A percentile compares a stretch with the other conserved stretches of the same genome.
phyloP scores from a whole-genome alignment of 768 basidiomycete species.

The Russula sp. region DNA sequence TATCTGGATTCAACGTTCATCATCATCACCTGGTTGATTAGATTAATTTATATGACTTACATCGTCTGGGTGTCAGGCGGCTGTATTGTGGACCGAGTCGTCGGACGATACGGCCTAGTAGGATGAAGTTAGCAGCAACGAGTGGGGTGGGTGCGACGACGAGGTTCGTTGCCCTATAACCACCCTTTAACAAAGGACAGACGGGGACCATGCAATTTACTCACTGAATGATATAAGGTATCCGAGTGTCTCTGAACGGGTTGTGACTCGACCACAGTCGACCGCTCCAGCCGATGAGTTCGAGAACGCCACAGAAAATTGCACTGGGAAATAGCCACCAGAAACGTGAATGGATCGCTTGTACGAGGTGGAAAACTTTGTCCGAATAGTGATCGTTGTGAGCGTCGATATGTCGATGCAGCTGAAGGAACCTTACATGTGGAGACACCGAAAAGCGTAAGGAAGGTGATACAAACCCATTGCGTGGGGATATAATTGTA shows the following conservation, averaged over 20 bases:
- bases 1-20: constrained; percentile 13
- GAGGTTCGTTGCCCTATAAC: constrained; percentile 11
- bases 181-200: background rate
- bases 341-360: constrained; percentile 36
- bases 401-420: no score
- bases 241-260: background rate
- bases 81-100: constrained; percentile 26
- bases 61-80: constrained; percentile 23
- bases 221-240: constrained; percentile 27
- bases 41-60: constrained; percentile 7
- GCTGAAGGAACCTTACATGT: constrained; percentile 17
- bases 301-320: constrained; percentile 20
- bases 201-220: background rate
- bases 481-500: constrained; percentile 41
- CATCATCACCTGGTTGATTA: background rate
- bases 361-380: constrained; percentile 14
- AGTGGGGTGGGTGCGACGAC: constrained; percentile 27
- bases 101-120: constrained; percentile 26
- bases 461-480: constrained; percentile 40
- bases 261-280: constrained; percentile 28
- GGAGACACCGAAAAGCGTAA: constrained; percentile 37
- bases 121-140: constrained; percentile 29
- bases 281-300: constrained; percentile 22
- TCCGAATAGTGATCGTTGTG: no score
- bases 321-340: constrained; percentile 30